phyloP scores from a whole-genome alignment of 768 basidiomycete species.

The Boletus vinaceobasis region DNA sequence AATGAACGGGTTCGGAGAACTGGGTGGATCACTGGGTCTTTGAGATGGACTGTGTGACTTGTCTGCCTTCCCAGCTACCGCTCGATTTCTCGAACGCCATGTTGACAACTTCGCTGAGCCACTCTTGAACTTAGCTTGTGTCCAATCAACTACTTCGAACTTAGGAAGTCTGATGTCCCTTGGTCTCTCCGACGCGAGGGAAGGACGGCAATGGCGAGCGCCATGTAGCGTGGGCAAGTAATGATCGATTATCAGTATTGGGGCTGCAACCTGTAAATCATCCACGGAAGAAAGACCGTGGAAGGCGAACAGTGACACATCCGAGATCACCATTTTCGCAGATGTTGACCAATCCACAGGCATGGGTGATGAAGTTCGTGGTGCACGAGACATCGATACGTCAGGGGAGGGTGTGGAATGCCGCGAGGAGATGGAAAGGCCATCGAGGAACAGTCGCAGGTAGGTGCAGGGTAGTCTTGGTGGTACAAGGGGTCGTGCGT shows the following conservation, averaged over 20 bases:
- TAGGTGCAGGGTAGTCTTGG: constrained; percentile 49
- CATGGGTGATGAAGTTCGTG: neutral
- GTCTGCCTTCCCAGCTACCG: constrained; percentile 14
- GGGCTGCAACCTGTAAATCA: constrained; percentile 42
- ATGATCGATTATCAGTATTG: constrained; percentile 74
- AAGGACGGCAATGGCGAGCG: constrained; percentile 41
- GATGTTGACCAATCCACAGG: constrained; percentile 3
- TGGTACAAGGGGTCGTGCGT: constrained; percentile 57
- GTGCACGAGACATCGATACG: neutral
- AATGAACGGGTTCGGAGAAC: constrained; percentile 17
- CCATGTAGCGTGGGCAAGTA: constrained; percentile 59
- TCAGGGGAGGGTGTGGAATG: constrained; percentile 7
- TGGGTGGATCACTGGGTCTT: constrained; percentile 12
- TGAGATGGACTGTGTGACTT: constrained; percentile 19
- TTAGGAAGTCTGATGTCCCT: constrained; percentile 40
- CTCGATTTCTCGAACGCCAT: constrained; percentile 54
- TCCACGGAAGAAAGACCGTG: constrained; percentile 20
- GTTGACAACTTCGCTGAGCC: constrained; percentile 53
- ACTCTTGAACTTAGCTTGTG: constrained; percentile 36
- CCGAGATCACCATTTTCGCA: constrained; percentile 31
- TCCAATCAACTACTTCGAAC: constrained; percentile 66
- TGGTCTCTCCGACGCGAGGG: constrained; percentile 21
- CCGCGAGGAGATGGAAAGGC: constrained; percentile 18
- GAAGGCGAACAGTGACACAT: constrained; percentile 60
- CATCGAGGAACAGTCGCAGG: constrained; percentile 51